Evolutionary conservation across 2,329 filamentous ascomycete species (phyloP).

Genomic region (Fusarium agapanthi): DNA sequence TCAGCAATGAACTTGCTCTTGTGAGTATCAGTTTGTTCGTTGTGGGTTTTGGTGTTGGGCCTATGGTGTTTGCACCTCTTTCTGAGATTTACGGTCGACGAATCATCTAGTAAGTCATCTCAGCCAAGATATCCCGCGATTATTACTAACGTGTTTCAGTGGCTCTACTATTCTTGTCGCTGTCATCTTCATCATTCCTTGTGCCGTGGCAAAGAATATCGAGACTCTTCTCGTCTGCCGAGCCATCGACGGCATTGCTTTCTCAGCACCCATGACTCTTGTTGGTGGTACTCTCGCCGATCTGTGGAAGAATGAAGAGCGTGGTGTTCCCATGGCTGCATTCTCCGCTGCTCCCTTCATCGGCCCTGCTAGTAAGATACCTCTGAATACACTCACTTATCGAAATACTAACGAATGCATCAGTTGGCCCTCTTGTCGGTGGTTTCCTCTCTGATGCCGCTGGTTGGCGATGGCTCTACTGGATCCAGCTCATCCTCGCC

Average conservation of each 20-base stretch:
- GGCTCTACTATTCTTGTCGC: slow-evolving; percentile 72
- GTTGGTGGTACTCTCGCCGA: slow-evolving; percentile 85
- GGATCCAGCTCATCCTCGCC: slow-evolving; percentile 83
- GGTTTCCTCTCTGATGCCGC: slow-evolving; percentile 76
- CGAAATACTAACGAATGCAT: slow-evolving; percentile 1
- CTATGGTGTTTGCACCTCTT: slow-evolving; percentile 81
- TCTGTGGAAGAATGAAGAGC: slow-evolving; percentile 84
- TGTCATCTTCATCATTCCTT: slow-evolving; percentile 82
- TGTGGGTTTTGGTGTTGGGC: slow-evolving; percentile 81
- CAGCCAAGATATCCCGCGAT: background rate
- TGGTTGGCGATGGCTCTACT: slow-evolving; percentile 88
- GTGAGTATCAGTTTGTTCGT: slow-evolving; percentile 81
- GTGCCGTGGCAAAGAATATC: slow-evolving; percentile 80
- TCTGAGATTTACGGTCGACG: slow-evolving; percentile 79
- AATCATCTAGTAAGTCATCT: slow-evolving; percentile 67
- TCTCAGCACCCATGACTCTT: slow-evolving; percentile 86
- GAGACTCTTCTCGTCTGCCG: slow-evolving; percentile 79
- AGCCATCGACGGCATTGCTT: slow-evolving; percentile 82
- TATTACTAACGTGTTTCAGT: slow-evolving; percentile 33
- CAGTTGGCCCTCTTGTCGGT: slow-evolving; percentile 76
- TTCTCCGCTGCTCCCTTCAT: slow-evolving; percentile 86
- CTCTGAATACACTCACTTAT: background rate
- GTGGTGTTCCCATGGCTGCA: slow-evolving; percentile 86
- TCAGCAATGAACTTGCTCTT: slow-evolving; percentile 77
- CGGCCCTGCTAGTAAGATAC: slow-evolving; percentile 70